A percentile compares a stretch with the other conserved stretches of the same genome.
Evolutionary conservation across 202 grass and related monocot genomes (phyloP).

Genomic region (Digitaria exilis): DNA sequence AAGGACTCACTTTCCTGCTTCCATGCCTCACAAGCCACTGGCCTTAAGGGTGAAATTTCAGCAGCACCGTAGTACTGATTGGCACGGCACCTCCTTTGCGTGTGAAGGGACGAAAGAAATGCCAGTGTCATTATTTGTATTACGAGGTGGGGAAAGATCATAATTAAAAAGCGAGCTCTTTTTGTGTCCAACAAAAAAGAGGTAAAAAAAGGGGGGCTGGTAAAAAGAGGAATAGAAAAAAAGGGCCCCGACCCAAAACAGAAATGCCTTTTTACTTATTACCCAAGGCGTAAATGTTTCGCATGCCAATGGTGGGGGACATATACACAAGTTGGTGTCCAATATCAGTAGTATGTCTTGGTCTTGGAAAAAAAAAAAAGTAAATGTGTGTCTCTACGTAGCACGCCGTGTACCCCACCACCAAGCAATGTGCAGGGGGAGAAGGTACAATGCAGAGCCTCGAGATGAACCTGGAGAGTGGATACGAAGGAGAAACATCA

Average conservation of each 20-base stretch:
- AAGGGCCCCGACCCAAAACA: background rate
- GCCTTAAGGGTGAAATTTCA: background rate
- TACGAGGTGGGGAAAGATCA: constrained; percentile 8
- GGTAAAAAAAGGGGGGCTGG: background rate
- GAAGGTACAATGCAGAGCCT: background rate
- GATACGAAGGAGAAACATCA: constrained; percentile 7
- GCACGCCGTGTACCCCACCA: background rate
- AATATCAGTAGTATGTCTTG: background rate
- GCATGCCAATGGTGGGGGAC: constrained; percentile 37
- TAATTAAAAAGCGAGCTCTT: constrained; percentile 10
- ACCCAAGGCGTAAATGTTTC: constrained; percentile 28
- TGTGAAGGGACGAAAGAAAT: background rate
- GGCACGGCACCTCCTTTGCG: background rate
- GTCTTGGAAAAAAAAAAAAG: background rate
- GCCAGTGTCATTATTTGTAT: background rate
- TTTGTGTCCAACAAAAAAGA: background rate
- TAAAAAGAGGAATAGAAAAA: background rate
- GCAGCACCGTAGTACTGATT: no score
- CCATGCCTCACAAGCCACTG: background rate
- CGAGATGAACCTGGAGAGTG: constrained; percentile 6
- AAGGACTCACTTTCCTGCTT: background rate
- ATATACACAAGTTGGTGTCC: constrained; percentile 22
- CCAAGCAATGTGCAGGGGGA: background rate
- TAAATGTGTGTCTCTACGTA: background rate
- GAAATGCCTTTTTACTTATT: constrained; percentile 24